Conservation (phyloP, 75 land plant species). For the Sequoia sempervirens region DNA sequence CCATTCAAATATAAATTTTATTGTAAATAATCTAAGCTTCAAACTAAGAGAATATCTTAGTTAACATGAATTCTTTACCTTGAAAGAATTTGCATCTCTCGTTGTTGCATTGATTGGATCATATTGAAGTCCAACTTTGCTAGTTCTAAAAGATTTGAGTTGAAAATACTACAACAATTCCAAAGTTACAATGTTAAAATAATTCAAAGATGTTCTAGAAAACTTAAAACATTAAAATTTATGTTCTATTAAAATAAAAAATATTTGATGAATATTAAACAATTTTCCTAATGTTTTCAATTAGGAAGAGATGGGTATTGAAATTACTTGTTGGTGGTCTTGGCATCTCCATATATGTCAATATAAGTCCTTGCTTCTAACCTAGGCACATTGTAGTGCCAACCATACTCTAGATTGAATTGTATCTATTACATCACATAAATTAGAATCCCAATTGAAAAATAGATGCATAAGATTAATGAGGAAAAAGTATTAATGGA, state of each 20-base stretch:
- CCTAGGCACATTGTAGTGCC: not conserved
- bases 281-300: too few relatives aligned
- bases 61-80: not conserved
- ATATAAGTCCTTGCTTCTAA: constrained; percentile 17
- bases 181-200: not conserved
- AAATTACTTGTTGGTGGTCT: not conserved
- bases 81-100: not conserved
- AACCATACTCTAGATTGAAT: not conserved
- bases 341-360: not conserved
- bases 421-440: not conserved
- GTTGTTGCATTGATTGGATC: not conserved
- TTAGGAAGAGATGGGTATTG: too few relatives aligned
- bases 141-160: not conserved
- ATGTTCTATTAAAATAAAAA: too few relatives aligned
- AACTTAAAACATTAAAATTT: too few relatives aligned
- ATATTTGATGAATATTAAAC: too few relatives aligned
- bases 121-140: not conserved
- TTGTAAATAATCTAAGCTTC: not conserved
- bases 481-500: too few relatives aligned
- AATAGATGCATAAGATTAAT: too few relatives aligned
- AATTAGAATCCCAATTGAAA: too few relatives aligned
- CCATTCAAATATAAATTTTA: not conserved
- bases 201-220: not conserved
- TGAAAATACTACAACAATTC: not conserved
- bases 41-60: not conserved